phyloP scores from a whole-genome alignment of 129 eudicot species.

The Logfia minima region DNA sequence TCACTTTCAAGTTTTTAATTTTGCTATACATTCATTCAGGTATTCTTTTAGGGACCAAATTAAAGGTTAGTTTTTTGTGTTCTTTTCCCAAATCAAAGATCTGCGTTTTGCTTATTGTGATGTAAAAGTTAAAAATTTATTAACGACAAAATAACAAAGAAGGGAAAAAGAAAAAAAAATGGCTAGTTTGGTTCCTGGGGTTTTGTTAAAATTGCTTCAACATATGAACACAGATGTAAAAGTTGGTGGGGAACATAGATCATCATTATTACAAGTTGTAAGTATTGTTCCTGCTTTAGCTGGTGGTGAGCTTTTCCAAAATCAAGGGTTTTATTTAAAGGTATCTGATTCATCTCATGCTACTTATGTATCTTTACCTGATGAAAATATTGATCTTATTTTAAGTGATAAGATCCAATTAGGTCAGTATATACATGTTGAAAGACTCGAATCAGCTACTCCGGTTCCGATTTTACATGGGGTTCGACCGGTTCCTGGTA shows the following conservation, averaged over 20 bases:
- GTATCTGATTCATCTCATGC: constrained; percentile 97
- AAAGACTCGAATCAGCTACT: constrained; percentile 64
- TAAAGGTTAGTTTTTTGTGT: neutral
- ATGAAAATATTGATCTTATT: constrained; percentile 80
- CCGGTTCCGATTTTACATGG: constrained; percentile 86
- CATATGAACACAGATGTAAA: constrained; percentile 91
- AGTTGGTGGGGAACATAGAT: constrained; percentile 84
- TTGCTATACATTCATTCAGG: constrained; percentile 6
- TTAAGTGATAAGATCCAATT: constrained; percentile 77
- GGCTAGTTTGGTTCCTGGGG: constrained; percentile 84
- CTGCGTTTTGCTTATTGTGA: constrained; percentile 29
- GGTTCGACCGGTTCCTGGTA: constrained; percentile 76
- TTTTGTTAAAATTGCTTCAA: constrained; percentile 72
- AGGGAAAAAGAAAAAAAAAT: constrained; percentile 35
- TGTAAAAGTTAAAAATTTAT: constrained; percentile 17
- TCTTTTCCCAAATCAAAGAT: constrained; percentile 3
- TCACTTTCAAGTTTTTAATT: constrained; percentile 15
- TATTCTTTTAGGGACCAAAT: constrained; percentile 22
- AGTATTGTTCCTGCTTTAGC: constrained; percentile 90
- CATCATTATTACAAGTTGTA: constrained; percentile 76
- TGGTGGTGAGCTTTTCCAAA: constrained; percentile 75
- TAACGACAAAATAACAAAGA: constrained; percentile 16
- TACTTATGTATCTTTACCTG: constrained; percentile 88
- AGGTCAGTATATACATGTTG: constrained; percentile 87
- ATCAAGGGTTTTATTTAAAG: constrained; percentile 88